phyloP scores from a whole-genome alignment of 805 yeast genomes.

The Candida mattraensis region DNA sequence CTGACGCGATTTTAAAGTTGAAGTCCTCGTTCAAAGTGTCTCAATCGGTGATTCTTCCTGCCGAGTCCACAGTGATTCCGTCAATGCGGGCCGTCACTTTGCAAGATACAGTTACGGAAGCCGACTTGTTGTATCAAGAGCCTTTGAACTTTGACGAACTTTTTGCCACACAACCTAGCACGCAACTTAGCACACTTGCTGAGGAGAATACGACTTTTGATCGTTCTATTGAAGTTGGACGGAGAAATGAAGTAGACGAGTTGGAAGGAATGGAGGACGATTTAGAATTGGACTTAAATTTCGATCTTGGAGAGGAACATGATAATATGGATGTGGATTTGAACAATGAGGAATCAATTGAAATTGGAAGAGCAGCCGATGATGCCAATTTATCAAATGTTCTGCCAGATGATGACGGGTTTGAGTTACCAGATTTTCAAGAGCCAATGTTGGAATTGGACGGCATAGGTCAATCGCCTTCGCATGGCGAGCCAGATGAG shows the following conservation, averaged over 20 bases:
- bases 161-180: constrained; percentile 17
- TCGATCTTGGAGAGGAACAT: constrained; percentile 32
- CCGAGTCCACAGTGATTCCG: constrained; percentile 58
- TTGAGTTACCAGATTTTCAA: constrained; percentile 38
- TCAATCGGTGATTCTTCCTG: constrained; percentile 55
- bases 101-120: constrained; percentile 76
- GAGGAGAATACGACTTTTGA: constrained; percentile 38
- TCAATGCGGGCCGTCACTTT: constrained; percentile 61
- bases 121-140: constrained; percentile 69
- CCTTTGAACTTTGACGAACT: constrained; percentile 47
- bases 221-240: constrained; percentile 66
- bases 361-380: constrained; percentile 49
- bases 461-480: constrained; percentile 7
- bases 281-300: constrained; percentile 33
- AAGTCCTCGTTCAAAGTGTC: constrained; percentile 61
- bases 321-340: constrained; percentile 19
- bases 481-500: constrained; percentile 13
- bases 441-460: constrained; percentile 26
- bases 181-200: constrained; percentile 11
- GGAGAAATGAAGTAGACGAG: constrained; percentile 40
- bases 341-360: constrained; percentile 44
- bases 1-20: constrained; percentile 69
- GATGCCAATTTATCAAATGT: constrained; percentile 21
- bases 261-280: constrained; percentile 33
- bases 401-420: constrained; percentile 41